These are phyloP conservation scores for Ogataea parapolymorpha DNA, from an alignment of 805 yeast species.

Conservation along the genomic window DNA sequence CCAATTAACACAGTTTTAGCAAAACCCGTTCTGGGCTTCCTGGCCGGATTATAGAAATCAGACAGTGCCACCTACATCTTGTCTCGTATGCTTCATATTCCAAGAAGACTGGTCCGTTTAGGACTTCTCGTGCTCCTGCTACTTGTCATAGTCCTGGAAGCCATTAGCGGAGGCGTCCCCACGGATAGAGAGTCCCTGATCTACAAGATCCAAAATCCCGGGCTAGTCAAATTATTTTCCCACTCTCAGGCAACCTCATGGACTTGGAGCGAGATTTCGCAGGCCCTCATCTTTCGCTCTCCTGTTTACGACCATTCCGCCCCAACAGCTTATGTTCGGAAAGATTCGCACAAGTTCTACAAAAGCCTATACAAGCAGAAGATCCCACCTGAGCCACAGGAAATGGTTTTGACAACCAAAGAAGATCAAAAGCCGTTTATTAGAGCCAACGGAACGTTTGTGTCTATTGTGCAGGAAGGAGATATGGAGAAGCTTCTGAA, in stretches of 20 bases:
- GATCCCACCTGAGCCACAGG: slow-evolving; percentile 44
- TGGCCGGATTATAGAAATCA: background rate
- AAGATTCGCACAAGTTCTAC: slow-evolving; percentile 36
- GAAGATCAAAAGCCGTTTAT: slow-evolving; percentile 14
- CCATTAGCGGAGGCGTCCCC: slow-evolving; percentile 2
- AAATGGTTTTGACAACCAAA: slow-evolving; percentile 24
- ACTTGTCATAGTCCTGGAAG: slow-evolving; percentile 4
- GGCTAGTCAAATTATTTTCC: background rate
- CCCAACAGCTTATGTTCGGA: slow-evolving; percentile 28
- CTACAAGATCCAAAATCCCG: slow-evolving; percentile 12
- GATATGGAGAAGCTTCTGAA: slow-evolving; percentile 47
- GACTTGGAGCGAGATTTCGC: slow-evolving; percentile 13
- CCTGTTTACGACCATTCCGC: slow-evolving; percentile 12
- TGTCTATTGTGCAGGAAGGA: slow-evolving; percentile 61
- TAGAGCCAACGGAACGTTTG: slow-evolving; percentile 63
- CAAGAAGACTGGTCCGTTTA: slow-evolving; percentile 12
- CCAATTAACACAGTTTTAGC: background rate
- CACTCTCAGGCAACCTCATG: slow-evolving; percentile 2
- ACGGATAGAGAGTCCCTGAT: slow-evolving; percentile 3
- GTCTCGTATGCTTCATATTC: slow-evolving; percentile 7
- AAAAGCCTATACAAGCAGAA: slow-evolving; percentile 30
- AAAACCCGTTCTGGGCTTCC: background rate
- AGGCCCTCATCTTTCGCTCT: slow-evolving; percentile 11
- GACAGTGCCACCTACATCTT: background rate
- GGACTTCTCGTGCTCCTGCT: slow-evolving; percentile 5